These are phyloP conservation scores for Candida pini DNA, from an alignment of 805 yeast genomes.

Conservation along the genomic window DNA sequence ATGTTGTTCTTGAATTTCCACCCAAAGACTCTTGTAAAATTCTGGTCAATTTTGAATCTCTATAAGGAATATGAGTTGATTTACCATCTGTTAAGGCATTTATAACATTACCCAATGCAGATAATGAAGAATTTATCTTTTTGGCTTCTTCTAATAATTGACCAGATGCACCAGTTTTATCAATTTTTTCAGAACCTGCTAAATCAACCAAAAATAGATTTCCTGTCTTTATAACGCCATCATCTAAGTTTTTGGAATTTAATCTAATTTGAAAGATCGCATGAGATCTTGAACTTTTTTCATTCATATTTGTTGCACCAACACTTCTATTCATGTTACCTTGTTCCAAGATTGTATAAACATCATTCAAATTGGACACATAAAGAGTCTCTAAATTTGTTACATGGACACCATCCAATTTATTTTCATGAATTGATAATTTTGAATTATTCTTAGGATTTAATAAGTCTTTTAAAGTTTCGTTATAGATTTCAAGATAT, in stretches of 20 bases:
- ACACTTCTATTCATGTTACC: conserved; percentile 55
- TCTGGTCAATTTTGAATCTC: conserved; percentile 75
- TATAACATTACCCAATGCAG: conserved; percentile 76
- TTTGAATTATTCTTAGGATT: conserved; percentile 33
- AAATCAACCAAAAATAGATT: conserved; percentile 72
- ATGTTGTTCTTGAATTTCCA: conserved; percentile 73
- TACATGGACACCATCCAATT: conserved; percentile 60
- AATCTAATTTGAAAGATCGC: conserved; percentile 68
- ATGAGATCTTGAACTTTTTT: conserved; percentile 74
- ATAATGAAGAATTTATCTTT: conserved; percentile 72
- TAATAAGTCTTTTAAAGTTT: conserved; percentile 66
- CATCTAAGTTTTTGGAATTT: conserved; percentile 48
- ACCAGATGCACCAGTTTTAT: conserved; percentile 73
- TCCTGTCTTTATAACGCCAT: conserved; percentile 57
- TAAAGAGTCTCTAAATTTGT: conserved; percentile 60
- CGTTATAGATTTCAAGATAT: conserved; percentile 79
- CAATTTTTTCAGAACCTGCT: conserved; percentile 82
- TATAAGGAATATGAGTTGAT: conserved; percentile 62
- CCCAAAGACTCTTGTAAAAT: conserved; percentile 76
- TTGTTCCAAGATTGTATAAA: conserved; percentile 48
- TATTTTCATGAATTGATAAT: conserved; percentile 58
- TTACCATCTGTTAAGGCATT: conserved; percentile 69
- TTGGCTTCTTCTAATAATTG: conserved; percentile 76
- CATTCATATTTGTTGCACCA: conserved; percentile 63
- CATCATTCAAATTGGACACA: conserved; percentile 54